These are phyloP conservation scores for Neurospora terricola DNA, from an alignment of 495 filamentous ascomycete species.

Conservation along the genomic window DNA sequence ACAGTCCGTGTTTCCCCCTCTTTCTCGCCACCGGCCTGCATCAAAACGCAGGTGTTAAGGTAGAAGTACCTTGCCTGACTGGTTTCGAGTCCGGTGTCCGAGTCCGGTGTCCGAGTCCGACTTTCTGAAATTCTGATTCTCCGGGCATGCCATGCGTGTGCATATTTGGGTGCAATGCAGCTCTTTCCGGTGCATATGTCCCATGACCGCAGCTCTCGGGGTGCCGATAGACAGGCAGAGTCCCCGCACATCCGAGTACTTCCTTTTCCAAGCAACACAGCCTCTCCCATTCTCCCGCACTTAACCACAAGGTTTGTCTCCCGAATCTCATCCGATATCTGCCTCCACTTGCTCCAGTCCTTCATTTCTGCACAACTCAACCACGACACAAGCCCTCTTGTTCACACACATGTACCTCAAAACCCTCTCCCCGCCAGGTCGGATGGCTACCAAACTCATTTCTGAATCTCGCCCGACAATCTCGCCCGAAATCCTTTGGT, in stretches of 20 bases:
- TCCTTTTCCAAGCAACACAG: not conserved
- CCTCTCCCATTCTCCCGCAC: not conserved
- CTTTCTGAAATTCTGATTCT: not conserved
- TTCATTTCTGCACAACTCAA: not conserved
- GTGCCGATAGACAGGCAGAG: not conserved
- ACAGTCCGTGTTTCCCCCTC: no score
- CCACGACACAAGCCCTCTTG: not conserved
- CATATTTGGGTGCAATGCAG: not conserved
- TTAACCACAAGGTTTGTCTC: not conserved
- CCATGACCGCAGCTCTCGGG: not conserved
- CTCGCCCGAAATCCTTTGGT: no score
- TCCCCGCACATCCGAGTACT: no score
- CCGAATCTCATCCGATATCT: not conserved
- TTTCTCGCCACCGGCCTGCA: no score
- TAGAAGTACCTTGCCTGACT: not conserved
- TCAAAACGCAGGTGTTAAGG: not conserved
- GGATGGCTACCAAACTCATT: no score
- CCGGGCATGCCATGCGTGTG: not conserved
- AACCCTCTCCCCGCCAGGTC: no score
- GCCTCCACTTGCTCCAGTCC: not conserved
- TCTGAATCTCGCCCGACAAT: no score
- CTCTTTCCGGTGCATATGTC: no score
- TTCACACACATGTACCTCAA: no score
- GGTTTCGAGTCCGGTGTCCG: not conserved
- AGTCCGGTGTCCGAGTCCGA: not conserved